Base-by-base conservation (phyloP, 2,329 filamentous ascomycete species). In the Sordariomycetes sp. region DNA sequence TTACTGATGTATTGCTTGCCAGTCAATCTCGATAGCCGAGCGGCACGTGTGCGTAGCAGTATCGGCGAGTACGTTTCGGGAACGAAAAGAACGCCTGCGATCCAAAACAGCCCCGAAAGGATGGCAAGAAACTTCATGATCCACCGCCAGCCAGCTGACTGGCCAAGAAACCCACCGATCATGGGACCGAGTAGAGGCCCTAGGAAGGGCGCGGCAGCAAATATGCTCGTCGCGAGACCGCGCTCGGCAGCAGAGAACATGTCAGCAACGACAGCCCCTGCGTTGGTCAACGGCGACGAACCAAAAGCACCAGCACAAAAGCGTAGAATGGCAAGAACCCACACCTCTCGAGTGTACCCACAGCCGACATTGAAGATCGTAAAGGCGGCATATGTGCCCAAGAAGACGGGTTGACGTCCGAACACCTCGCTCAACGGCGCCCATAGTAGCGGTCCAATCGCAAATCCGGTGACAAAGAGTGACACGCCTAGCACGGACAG, bases 401-500 rank as follows among this genome's bases (percentile, higher is more conserved):
- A 61, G 46, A 79, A 77, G n/a, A 82, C 61, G 12, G 69, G 46
- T 48, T 79, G 66, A n/a, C 72, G 60, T 3, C 70, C 71, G 43
- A 66, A 75, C 3, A 75, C 58, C 46, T 79, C 75, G 17, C 63
- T 70, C 7, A 79, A 46, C 2, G 44, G 44, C 12, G 42, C 44
- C 44, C 44, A 46, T 1, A 46, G 34, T 5, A 43, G 29, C 7
- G 44, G 44, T 2, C 44, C 44, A 8, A 46, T 26, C 1, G 41
- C 44, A 16, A 75, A 75, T 4, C 71, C 72, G 4, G 75, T 42
- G 7, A 77, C 71, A 49, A 74, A 77, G 1, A 77, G 55, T 4
- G 73, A 75, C 11, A 79, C 59, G 9, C 73, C 74, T 8, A 90
- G 53, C 4, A 85, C 88, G 15, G 79, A 81, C 14, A 90, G 69